Evolutionary conservation across 192 early-diverging fungal genomes (phyloP), one percentile per base, ranked within the genome.

Genomic region (Polychytrium aggregatum): DNA sequence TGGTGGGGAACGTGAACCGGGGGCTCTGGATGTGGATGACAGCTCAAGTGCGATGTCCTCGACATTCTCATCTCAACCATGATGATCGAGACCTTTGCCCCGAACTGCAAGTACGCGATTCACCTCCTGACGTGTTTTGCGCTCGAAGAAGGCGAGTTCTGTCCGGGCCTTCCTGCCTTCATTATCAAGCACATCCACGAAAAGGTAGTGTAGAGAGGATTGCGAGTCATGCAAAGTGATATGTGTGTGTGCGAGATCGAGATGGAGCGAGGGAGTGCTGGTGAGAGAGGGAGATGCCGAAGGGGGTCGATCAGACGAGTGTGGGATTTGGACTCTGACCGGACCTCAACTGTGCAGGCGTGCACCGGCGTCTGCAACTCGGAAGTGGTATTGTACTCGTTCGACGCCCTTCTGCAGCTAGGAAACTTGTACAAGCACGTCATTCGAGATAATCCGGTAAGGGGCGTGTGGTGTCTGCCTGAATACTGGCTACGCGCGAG

Each of bases 171-270:
- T 26, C 74, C 81, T 11, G 72, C 71, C 10, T 64, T 79, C 0
- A 76, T 86, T 22, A 79, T 86, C 20, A 72, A 79, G 29, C 56
- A 63, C 1, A 84, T 90, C 30, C 82, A 83, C 60, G 86, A 87
- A 44, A 88, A 80, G 81, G 81, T 87, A 73, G 2, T 22, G 16
- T 27, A n/a, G n/a, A n/a, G n/a, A n/a, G n/a, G n/a, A 25, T 45
- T 2, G 3, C 43, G 24, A 14, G 22, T 22, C 3, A 6, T 8
- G 21, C 10, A 6, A 9, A 25, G 3, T 9, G 43, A 27, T 24
- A 4, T 11, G 31, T 8, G 11, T 33, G 31, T 4, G 31, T 41
- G 4, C 40, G 18, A n/a, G 18, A 4, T 17, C 40, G 4, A 5
- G n/a, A 5, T 24, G n/a, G n/a, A 41, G 5, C 4, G 22, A 41